Percentiles rank a stretch among this genome's conserved stretches.
Evolutionary conservation across 345 rosid genomes (phyloP).

Genomic region (Isatis tinctoria): DNA sequence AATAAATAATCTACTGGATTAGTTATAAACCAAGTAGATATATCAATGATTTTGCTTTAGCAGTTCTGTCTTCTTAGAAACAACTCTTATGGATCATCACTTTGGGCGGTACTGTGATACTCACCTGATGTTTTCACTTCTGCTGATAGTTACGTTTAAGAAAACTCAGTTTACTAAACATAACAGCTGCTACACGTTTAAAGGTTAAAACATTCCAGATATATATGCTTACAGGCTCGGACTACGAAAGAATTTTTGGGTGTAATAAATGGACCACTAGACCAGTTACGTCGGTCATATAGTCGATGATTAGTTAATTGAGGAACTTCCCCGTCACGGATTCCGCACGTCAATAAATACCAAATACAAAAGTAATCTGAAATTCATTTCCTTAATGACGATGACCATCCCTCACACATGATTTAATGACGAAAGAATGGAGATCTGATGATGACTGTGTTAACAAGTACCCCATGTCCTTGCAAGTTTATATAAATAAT

Average conservation of each 20-base stretch:
- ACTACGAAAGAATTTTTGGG: background rate
- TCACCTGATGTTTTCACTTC: background rate
- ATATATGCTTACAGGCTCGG: background rate
- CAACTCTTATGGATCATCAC: background rate
- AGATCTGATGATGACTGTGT: constrained; percentile 5
- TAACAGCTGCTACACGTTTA: background rate
- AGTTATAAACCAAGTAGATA: background rate
- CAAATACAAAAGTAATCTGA: background rate
- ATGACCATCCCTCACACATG: constrained; percentile 16
- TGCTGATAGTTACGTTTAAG: background rate
- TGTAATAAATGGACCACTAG: constrained; percentile 10
- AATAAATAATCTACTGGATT: background rate
- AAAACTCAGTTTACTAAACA: background rate
- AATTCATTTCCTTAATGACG: no score
- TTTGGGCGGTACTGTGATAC: background rate
- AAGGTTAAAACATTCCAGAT: background rate
- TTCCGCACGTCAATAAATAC: constrained; percentile 25
- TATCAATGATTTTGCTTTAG: background rate
- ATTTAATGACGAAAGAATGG: background rate
- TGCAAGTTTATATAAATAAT: background rate
- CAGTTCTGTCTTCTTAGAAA: background rate
- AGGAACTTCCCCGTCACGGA: constrained; percentile 11
- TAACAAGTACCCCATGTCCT: background rate
- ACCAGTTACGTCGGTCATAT: constrained; percentile 23
- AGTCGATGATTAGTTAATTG: background rate